Percentiles rank a stretch among this genome's conserved stretches.
Conservation (phyloP, 164 flowering plant genomes). For the Vitis riparia region DNA sequence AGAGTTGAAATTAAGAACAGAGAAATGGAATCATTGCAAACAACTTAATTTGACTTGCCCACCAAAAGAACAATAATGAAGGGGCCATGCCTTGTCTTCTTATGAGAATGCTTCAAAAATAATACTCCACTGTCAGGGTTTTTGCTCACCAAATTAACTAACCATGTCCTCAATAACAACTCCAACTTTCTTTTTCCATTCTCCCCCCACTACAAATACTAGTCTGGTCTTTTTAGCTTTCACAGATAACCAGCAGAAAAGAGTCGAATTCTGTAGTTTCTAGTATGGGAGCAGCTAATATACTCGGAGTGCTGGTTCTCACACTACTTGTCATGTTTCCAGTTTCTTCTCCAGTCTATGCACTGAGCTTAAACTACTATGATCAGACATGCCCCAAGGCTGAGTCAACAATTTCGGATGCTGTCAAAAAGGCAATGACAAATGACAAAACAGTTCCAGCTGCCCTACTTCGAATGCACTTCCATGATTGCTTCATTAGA, state of each 20-base stretch:
- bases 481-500: conserved; percentile 88
- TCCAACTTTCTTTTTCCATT: conserved; percentile 7
- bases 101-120: conserved; percentile 10
- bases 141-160: conserved; percentile 34
- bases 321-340: conserved; percentile 15
- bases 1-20: no score
- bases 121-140: conserved; percentile 25
- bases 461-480: conserved; percentile 80
- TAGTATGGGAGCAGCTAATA: conserved; percentile 26
- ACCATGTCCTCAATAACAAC: conserved; percentile 20
- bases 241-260: background rate
- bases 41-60: background rate
- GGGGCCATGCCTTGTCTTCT: background rate
- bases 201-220: conserved; percentile 15
- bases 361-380: conserved; percentile 64
- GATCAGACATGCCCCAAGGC: conserved; percentile 65
- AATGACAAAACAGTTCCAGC: conserved; percentile 78
- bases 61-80: background rate
- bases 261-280: background rate
- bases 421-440: conserved; percentile 47
- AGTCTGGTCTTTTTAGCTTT: background rate
- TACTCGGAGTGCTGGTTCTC: no score
- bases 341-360: conserved; percentile 22
- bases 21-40: no score
- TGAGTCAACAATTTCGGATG: conserved; percentile 44